phyloP scores from a whole-genome alignment of 768 basidiomycete species.

The Asterophora parasitica region DNA sequence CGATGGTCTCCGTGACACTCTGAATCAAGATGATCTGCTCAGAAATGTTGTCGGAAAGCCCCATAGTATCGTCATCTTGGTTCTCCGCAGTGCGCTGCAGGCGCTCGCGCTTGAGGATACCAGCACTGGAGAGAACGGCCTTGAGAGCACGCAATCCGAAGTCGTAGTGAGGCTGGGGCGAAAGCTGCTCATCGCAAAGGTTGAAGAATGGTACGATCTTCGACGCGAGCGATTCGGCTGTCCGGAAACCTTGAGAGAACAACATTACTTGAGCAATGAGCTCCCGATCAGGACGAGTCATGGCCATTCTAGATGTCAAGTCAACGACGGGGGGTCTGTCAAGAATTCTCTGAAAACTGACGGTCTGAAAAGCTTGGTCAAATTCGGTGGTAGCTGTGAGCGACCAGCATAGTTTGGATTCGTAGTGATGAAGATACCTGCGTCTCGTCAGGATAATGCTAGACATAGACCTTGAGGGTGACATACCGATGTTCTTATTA shows the following conservation, averaged over 20 bases:
- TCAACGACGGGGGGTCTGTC: conserved; percentile 10
- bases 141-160: conserved; percentile 97
- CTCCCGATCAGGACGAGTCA: conserved; percentile 97
- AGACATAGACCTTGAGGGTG: not conserved
- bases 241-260: conserved; percentile 98
- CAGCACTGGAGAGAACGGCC: conserved; percentile 93
- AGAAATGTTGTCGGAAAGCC: conserved; percentile 66
- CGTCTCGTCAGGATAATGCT: conserved; percentile 1
- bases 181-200: conserved; percentile 95
- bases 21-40: conserved; percentile 98
- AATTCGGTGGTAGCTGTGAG: conserved; percentile 81
- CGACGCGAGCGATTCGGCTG: conserved; percentile 94
- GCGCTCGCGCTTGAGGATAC: conserved; percentile 94
- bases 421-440: conserved; percentile 97
- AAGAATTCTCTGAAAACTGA: conserved; percentile 33
- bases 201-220: conserved; percentile 99
- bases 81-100: conserved; percentile 49
- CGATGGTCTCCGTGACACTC: conserved; percentile 97
- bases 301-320: conserved; percentile 73
- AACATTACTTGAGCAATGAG: conserved; percentile 99
- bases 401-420: conserved; percentile 99
- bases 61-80: conserved; percentile 36
- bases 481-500: conserved; percentile 85
- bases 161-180: conserved; percentile 97
- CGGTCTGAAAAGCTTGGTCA: conserved; percentile 93